Conservation (phyloP, 108 stramenopile genomes). For the Ochromonas danica region DNA sequence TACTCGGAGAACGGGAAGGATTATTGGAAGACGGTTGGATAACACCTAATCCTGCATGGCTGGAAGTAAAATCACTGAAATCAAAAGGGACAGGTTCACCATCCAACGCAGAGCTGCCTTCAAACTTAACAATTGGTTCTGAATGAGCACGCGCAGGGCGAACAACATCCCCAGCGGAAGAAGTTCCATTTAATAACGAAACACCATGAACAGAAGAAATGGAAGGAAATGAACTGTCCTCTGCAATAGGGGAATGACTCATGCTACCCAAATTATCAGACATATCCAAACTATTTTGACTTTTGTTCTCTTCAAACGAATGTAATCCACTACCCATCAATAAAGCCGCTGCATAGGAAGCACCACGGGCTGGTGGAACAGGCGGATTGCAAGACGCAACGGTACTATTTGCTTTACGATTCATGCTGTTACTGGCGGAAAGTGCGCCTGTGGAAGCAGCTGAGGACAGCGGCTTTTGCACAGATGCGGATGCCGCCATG, state of each 20-base stretch:
- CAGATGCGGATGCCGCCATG: background rate
- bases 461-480: background rate
- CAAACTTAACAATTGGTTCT: constrained; percentile 8
- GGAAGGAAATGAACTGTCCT: background rate
- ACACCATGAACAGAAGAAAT: background rate
- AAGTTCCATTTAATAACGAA: background rate
- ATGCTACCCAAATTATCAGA: background rate
- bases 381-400: background rate
- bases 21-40: too few species aligned
- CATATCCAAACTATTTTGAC: too few species aligned
- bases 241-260: background rate
- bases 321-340: too few species aligned
- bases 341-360: background rate
- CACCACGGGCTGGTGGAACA: background rate
- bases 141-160: background rate
- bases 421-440: background rate
- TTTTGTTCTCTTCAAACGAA: too few species aligned
- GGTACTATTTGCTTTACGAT: background rate
- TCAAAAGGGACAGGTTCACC: too few species aligned
- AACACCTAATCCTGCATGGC: too few species aligned
- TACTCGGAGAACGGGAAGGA: too few species aligned
- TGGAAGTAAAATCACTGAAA: too few species aligned
- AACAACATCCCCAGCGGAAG: background rate
- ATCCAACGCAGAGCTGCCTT: too few species aligned
- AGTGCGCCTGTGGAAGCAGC: background rate